Conservation (phyloP, 257 asterid species). For the Leptodermis oblonga region DNA sequence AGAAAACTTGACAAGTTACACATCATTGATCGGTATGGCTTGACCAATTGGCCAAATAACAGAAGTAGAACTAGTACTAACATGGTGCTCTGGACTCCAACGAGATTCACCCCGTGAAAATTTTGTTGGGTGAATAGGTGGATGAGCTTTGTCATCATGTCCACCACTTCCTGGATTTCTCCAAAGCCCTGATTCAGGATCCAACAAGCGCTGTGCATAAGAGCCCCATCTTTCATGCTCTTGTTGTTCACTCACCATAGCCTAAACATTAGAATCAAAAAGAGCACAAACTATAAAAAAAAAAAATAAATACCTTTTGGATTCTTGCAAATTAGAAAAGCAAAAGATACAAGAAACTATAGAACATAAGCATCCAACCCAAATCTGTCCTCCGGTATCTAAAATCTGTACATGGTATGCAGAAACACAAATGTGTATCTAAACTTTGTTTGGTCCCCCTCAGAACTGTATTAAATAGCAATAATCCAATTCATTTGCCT, state of each 20-base stretch:
- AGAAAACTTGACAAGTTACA: background rate
- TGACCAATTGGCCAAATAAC: background rate
- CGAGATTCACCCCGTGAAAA: slow-evolving; percentile 87
- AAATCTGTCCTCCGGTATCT: background rate
- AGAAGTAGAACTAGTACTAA: slow-evolving; percentile 36
- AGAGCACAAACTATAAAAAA: background rate
- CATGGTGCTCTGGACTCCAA: slow-evolving; percentile 97
- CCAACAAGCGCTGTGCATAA: slow-evolving; percentile 78
- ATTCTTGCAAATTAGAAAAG: slow-evolving; percentile 4
- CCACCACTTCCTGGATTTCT: slow-evolving; percentile 84
- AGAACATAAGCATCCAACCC: background rate
- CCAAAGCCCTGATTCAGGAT: slow-evolving; percentile 86
- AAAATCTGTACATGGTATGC: background rate
- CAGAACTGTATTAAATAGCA: background rate
- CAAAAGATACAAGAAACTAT: background rate
- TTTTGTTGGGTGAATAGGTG: slow-evolving; percentile 98
- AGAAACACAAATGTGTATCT: background rate
- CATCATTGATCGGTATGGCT: background rate
- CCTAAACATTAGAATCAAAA: slow-evolving; percentile 34
- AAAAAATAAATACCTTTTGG: no score
- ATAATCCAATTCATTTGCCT: background rate
- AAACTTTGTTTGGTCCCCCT: background rate
- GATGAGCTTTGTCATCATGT: slow-evolving; percentile 98
- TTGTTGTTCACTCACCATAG: slow-evolving; percentile 86
- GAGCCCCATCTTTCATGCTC: slow-evolving; percentile 86